These are phyloP conservation scores for Suillus placidus DNA, from an alignment of 768 basidiomycete species.

Conservation along the genomic window DNA sequence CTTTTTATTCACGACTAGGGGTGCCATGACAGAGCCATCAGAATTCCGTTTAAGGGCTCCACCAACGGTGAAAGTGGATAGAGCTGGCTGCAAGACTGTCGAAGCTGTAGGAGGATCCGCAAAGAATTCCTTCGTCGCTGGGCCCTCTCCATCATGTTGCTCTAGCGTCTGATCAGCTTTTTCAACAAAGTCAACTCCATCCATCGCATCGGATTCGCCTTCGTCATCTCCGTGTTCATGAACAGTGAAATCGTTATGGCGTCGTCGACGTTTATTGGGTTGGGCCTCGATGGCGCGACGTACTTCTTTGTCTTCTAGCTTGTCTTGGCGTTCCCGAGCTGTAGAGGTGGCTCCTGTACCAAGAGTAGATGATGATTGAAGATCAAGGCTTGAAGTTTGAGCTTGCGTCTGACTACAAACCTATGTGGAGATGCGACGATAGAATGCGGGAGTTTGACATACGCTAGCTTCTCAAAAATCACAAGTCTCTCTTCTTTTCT, in stretches of 20 bases:
- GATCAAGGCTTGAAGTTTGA: conserved; percentile 55
- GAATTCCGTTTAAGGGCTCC: conserved; percentile 67
- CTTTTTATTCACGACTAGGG: conserved; percentile 44
- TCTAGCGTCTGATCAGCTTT: not conserved
- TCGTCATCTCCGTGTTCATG: conserved; percentile 31
- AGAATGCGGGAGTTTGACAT: conserved; percentile 32
- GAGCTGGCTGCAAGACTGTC: conserved; percentile 16
- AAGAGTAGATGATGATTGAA: conserved; percentile 83
- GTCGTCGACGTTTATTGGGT: conserved; percentile 52
- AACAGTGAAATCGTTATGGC: conserved; percentile 29
- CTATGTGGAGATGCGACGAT: conserved; percentile 28
- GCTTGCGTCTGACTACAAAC: conserved; percentile 73
- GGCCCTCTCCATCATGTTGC: not conserved
- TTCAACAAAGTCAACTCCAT: conserved; percentile 19
- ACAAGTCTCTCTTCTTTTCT: conserved; percentile 83
- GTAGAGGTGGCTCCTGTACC: conserved; percentile 72
- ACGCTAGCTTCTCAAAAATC: conserved; percentile 85
- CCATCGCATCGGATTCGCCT: conserved; percentile 37
- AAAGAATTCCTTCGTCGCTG: conserved; percentile 9
- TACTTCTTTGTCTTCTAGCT: conserved; percentile 60
- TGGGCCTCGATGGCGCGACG: conserved; percentile 53
- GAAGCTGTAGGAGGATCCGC: conserved; percentile 21
- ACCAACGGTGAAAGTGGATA: conserved; percentile 44
- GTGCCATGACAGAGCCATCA: conserved; percentile 60
- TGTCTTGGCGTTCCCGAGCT: conserved; percentile 60